These are phyloP conservation scores for Jacaranda copaia DNA, from an alignment of 257 asterid genomes.

Conservation along the genomic window DNA sequence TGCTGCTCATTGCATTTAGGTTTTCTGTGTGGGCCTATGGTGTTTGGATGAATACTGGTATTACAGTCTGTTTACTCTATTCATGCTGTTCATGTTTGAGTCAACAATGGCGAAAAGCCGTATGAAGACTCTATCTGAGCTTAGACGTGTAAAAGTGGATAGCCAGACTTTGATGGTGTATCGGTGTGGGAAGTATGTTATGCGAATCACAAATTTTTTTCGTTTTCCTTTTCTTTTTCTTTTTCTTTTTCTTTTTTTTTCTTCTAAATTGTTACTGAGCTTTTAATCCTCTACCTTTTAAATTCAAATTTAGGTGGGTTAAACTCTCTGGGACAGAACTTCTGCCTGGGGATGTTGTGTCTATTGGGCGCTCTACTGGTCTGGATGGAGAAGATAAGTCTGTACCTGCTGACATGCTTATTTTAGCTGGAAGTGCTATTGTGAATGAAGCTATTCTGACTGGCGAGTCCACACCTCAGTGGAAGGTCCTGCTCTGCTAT, in stretches of 20 bases:
- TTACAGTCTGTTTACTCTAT: constrained; percentile 91
- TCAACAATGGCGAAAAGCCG: constrained; percentile 99
- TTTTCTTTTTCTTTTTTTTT: too few species aligned
- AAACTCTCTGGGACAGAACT: constrained; percentile 94
- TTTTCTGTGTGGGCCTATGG: constrained; percentile 97
- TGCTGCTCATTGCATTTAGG: constrained; percentile 58
- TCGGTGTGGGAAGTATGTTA: constrained; percentile 96
- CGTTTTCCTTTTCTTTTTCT: constrained; percentile 14
- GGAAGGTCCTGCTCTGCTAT: constrained; percentile 74
- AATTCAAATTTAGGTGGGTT: constrained; percentile 73
- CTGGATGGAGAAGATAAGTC: constrained; percentile 92
- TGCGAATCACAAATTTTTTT: constrained; percentile 23
- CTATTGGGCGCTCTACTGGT: constrained; percentile 93
- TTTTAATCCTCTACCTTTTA: constrained; percentile 37
- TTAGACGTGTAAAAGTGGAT: constrained; percentile 96
- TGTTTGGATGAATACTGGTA: constrained; percentile 98
- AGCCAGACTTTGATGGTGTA: constrained; percentile 87
- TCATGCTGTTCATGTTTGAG: constrained; percentile 99
- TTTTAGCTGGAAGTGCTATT: constrained; percentile 96
- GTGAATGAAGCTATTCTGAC: constrained; percentile 98
- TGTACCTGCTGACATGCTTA: constrained; percentile 98
- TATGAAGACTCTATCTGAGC: constrained; percentile 88
- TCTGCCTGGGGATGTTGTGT: constrained; percentile 95
- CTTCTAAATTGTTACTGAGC: neutral
- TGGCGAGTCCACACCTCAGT: constrained; percentile 98